Evolutionary conservation across 805 yeast genomes (phyloP).

Genomic region (Hanseniaspora lachancei): DNA sequence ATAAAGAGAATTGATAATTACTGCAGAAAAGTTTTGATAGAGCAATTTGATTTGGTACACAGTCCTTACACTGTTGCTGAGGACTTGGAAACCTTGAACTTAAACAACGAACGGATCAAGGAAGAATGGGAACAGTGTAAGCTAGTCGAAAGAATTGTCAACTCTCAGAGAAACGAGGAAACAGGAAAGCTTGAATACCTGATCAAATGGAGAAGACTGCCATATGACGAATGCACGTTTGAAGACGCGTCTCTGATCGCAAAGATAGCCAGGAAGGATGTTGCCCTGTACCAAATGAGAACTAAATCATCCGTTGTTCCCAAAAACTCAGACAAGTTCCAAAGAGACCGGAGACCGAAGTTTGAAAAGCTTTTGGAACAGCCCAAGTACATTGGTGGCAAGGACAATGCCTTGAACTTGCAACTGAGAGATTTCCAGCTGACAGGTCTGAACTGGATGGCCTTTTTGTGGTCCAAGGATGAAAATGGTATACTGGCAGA

Average conservation of each 20-base stretch:
- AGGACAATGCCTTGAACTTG: conserved; percentile 31
- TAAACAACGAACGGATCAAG: conserved; percentile 70
- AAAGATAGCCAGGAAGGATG: conserved; percentile 68
- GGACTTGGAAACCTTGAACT: conserved; percentile 85
- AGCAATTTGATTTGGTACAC: conserved; percentile 60
- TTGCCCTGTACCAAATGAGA: conserved; percentile 68
- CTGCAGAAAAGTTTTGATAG: conserved; percentile 59
- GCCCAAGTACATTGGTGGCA: conserved; percentile 73
- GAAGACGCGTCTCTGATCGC: conserved; percentile 85
- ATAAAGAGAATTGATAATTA: conserved; percentile 80
- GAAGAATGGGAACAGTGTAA: conserved; percentile 78
- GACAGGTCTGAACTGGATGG: conserved; percentile 99
- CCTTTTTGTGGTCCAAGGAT: conserved; percentile 92
- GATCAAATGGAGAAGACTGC: conserved; percentile 86
- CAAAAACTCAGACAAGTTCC: conserved; percentile 34
- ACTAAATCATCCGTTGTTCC: conserved; percentile 77
- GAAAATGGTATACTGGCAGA: conserved; percentile 96
- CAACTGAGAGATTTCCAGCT: conserved; percentile 92
- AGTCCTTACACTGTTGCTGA: conserved; percentile 80
- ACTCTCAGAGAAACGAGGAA: conserved; percentile 56
- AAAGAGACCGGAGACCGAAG: conserved; percentile 50
- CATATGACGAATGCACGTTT: conserved; percentile 95
- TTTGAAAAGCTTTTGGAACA: conserved; percentile 79
- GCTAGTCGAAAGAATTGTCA: conserved; percentile 79
- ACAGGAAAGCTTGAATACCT: conserved; percentile 61